These are phyloP conservation scores for Juglanconis sp. DNA, from an alignment of 2,329 filamentous ascomycete genomes.

Conservation along the genomic window DNA sequence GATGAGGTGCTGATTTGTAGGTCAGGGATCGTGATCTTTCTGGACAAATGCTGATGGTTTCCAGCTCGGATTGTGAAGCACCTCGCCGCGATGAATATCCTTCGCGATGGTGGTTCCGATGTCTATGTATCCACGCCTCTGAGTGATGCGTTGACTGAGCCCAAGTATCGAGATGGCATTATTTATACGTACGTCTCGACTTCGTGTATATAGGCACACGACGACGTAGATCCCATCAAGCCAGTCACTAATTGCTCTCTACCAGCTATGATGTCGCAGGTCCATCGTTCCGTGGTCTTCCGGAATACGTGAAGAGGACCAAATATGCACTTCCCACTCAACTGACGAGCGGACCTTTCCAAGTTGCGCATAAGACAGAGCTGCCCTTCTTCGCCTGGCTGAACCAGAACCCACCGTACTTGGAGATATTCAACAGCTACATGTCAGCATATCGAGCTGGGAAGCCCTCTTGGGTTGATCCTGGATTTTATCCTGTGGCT, in stretches of 20 bases:
- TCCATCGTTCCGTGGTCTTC: constrained; percentile 31
- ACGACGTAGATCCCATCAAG: neutral
- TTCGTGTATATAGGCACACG: too few species aligned
- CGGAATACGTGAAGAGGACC: constrained; percentile 30
- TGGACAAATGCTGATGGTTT: neutral
- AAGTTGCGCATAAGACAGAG: constrained; percentile 32
- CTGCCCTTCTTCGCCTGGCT: constrained; percentile 36
- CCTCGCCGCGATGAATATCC: constrained; percentile 35
- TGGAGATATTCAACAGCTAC: constrained; percentile 32
- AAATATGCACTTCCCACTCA: constrained; percentile 27
- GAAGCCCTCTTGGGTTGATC: constrained; percentile 34
- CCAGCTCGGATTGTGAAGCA: constrained; percentile 32
- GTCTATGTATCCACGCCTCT: constrained; percentile 28
- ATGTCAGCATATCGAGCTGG: constrained; percentile 37
- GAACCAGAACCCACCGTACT: constrained; percentile 31
- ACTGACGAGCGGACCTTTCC: constrained; percentile 28
- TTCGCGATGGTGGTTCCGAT: constrained; percentile 25
- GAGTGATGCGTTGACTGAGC: constrained; percentile 31
- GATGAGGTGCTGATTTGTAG: constrained; percentile 23
- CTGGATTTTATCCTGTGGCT: constrained; percentile 22
- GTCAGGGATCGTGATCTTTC: neutral
- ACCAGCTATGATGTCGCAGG: constrained; percentile 35
- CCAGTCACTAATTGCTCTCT: constrained; percentile 5
- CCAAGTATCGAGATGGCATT: constrained; percentile 34
- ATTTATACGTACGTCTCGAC: constrained; percentile 20